Evolutionary conservation across 1,284 basidiomycete genomes (phyloP).

Genomic region (Peniophora sp.): DNA sequence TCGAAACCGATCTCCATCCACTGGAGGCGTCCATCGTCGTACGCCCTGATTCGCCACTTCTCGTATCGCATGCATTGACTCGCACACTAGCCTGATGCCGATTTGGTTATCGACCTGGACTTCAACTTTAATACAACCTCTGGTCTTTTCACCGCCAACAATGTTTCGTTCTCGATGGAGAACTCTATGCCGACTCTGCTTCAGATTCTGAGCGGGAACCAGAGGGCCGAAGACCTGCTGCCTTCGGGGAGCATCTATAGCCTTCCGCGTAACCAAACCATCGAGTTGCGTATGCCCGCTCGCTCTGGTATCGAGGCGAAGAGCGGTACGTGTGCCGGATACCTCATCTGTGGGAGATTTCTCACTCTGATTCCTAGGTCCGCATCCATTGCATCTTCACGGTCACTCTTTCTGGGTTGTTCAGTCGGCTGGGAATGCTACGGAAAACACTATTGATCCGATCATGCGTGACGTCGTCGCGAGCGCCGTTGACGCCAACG

Average conservation of each 20-base stretch:
- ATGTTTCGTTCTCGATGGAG: constrained; percentile 12
- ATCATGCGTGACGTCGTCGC: constrained; percentile 18
- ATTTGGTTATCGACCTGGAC: background rate
- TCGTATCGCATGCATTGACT: constrained; percentile 18
- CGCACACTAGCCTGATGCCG: constrained; percentile 5
- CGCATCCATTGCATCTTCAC: too few relatives aligned
- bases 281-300: constrained; percentile 26
- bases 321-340: too few relatives aligned
- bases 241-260: constrained; percentile 20
- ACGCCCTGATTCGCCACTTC: constrained; percentile 2
- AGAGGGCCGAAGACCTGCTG: constrained; percentile 18
- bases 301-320: constrained; percentile 2
- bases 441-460: constrained; percentile 33
- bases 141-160: constrained; percentile 17
- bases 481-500: constrained; percentile 13
- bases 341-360: too few relatives aligned
- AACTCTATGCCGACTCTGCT: constrained; percentile 24
- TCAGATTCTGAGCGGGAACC: constrained; percentile 25
- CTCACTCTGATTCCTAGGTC: too few relatives aligned
- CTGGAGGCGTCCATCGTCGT: background rate
- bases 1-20: constrained; percentile 5
- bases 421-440: constrained; percentile 14
- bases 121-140: background rate
- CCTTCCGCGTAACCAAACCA: constrained; percentile 21
- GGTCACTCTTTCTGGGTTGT: constrained; percentile 22